Evolutionary conservation across 371 early-diverging fungal genomes (phyloP).

Genomic region (Mortierella sp.): DNA sequence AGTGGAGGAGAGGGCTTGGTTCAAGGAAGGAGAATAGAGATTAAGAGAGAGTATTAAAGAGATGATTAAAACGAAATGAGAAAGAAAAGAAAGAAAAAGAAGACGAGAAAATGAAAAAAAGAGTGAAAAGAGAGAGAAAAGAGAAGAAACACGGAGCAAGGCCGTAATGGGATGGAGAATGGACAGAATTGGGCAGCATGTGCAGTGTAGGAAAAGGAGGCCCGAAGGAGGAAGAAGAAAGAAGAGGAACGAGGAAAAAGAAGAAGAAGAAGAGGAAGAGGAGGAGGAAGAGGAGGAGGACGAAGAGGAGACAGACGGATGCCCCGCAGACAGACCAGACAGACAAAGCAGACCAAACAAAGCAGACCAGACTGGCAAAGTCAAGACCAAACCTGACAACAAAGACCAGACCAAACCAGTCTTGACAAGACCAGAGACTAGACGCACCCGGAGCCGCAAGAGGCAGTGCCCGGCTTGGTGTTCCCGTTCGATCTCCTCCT

Average conservation of each 20-base stretch:
- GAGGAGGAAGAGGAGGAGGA: background rate
- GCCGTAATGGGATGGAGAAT: background rate
- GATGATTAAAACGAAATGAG: background rate
- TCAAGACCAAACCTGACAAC: background rate
- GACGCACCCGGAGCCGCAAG: too few relatives aligned
- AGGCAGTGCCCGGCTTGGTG: slow-evolving; percentile 15
- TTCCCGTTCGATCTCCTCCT: slow-evolving; percentile 11
- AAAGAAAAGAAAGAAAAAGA: background rate
- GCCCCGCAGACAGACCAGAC: background rate
- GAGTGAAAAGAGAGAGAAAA: slow-evolving; percentile 5
- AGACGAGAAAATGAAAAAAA: background rate
- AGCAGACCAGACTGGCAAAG: background rate
- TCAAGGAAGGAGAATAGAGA: background rate
- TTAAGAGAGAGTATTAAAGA: background rate
- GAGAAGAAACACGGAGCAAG: background rate
- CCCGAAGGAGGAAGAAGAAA: background rate
- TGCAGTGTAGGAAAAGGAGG: background rate
- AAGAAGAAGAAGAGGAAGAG: background rate
- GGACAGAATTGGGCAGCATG: background rate
- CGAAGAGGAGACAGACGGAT: background rate
- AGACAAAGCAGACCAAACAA: background rate
- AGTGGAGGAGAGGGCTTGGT: background rate
- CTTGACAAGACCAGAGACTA: background rate
- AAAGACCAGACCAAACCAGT: background rate
- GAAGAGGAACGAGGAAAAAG: background rate